Evolutionary conservation across 1,139 yeast genomes (phyloP).

Genomic region (Kurtzmaniella quercitrusa): DNA sequence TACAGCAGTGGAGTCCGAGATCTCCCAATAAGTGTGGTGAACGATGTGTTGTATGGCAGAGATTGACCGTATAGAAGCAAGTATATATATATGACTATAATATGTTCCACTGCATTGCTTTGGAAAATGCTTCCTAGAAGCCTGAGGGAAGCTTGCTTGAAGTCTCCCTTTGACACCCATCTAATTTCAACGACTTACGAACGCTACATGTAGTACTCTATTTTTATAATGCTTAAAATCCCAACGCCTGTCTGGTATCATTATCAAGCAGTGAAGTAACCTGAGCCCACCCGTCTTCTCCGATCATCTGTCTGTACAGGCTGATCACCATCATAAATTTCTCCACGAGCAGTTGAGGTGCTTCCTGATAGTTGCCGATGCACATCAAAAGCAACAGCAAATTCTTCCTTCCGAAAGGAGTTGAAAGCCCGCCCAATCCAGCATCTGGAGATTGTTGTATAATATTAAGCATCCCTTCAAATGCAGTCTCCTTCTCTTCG

Average conservation of each 20-base stretch:
- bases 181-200: too few relatives aligned
- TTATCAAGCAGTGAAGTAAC: slow-evolving; percentile 29
- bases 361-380: slow-evolving; percentile 56
- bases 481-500: slow-evolving; percentile 76
- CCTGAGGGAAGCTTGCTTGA: too few relatives aligned
- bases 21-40: slow-evolving; percentile 67
- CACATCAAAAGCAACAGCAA: slow-evolving; percentile 59
- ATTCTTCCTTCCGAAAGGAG: slow-evolving; percentile 42
- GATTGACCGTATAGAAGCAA: slow-evolving; percentile 6
- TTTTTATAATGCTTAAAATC: background rate
- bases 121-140: too few relatives aligned
- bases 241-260: slow-evolving; percentile 18
- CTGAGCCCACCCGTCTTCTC: slow-evolving; percentile 34
- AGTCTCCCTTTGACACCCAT: too few relatives aligned
- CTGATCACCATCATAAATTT: slow-evolving; percentile 40
- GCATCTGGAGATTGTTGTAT: slow-evolving; percentile 61
- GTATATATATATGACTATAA: too few relatives aligned
- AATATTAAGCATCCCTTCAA: slow-evolving; percentile 68
- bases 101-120: too few relatives aligned
- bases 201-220: too few relatives aligned
- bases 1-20: slow-evolving; percentile 86
- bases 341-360: slow-evolving; percentile 42
- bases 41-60: slow-evolving; percentile 54
- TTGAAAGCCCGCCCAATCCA: slow-evolving; percentile 50
- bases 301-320: slow-evolving; percentile 48